Evolutionary conservation across 805 yeast species (phyloP).

Genomic region (Naumovozyma dairenensis): DNA sequence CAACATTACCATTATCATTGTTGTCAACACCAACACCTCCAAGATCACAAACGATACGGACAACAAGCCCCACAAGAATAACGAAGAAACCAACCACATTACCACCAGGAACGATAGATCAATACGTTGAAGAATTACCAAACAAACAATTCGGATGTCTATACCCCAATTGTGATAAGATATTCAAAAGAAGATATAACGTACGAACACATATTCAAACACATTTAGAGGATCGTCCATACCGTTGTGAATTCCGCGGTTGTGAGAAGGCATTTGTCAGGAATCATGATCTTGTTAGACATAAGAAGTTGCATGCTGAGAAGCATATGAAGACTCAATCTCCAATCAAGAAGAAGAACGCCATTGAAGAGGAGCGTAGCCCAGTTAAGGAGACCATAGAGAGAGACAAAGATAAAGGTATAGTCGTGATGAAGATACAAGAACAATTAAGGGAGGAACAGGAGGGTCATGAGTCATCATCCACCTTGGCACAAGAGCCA

Average conservation of each 20-base stretch:
- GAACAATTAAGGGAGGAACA: constrained; percentile 14
- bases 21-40: constrained; percentile 18
- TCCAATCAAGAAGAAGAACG: constrained; percentile 71
- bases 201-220: constrained; percentile 94
- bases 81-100: constrained; percentile 31
- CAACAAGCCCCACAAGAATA: constrained; percentile 14
- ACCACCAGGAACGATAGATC: constrained; percentile 85
- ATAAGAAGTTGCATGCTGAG: constrained; percentile 74
- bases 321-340: constrained; percentile 25
- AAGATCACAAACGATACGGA: constrained; percentile 19
- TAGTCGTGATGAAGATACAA: constrained; percentile 14
- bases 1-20: constrained; percentile 10
- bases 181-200: constrained; percentile 81
- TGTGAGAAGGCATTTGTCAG: constrained; percentile 87
- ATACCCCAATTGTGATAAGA: constrained; percentile 69
- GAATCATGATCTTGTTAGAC: constrained; percentile 89
- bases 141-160: constrained; percentile 65
- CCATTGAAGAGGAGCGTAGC: constrained; percentile 6
- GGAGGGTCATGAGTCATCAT: constrained; percentile 13
- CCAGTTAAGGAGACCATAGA: constrained; percentile 16
- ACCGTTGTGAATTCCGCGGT: constrained; percentile 48
- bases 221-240: constrained; percentile 90
- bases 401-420: constrained; percentile 13
- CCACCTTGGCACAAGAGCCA: not conserved
- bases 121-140: constrained; percentile 73